These are phyloP conservation scores for Verticillium alfalfae DNA, from an alignment of 2,329 filamentous ascomycete genomes.

Conservation along the genomic window DNA sequence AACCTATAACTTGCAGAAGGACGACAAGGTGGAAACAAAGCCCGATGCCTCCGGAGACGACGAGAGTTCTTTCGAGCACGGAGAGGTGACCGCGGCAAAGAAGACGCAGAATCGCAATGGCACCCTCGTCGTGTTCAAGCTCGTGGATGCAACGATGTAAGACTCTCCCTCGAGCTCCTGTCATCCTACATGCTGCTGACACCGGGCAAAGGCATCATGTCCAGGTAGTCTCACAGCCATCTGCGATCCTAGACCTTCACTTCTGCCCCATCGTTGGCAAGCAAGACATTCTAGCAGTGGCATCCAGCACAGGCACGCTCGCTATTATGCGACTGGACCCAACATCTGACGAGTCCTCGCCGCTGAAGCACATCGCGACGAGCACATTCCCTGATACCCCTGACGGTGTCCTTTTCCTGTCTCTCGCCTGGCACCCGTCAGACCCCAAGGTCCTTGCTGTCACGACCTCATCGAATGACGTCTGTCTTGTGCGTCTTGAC, in stretches of 20 bases:
- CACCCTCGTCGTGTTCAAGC: slow-evolving; percentile 62
- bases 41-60: slow-evolving; percentile 1
- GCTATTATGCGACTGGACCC: slow-evolving; percentile 55
- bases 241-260: slow-evolving; percentile 78
- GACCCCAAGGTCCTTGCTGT: slow-evolving; percentile 53
- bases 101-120: slow-evolving; percentile 63
- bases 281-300: slow-evolving; percentile 60
- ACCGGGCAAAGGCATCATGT: neutral
- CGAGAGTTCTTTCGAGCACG: slow-evolving; percentile 5
- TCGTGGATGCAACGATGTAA: slow-evolving; percentile 52
- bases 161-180: slow-evolving; percentile 17
- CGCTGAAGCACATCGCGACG: slow-evolving; percentile 34
- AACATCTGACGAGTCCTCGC: slow-evolving; percentile 18
- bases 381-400: slow-evolving; percentile 44
- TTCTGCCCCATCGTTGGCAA: slow-evolving; percentile 55
- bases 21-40: slow-evolving; percentile 15
- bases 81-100: slow-evolving; percentile 17
- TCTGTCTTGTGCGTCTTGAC: slow-evolving; percentile 48
- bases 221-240: slow-evolving; percentile 46
- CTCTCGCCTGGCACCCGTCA: slow-evolving; percentile 67
- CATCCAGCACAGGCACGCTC: slow-evolving; percentile 70
- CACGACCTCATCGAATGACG: slow-evolving; percentile 64
- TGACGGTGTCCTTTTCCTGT: slow-evolving; percentile 60
- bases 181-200: neutral
- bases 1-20: slow-evolving; percentile 70